Evolutionary conservation across 176 grass and related monocot species (phyloP), one percentile per base, ranked within the genome.

Genomic region (Saccharum officinarum): DNA sequence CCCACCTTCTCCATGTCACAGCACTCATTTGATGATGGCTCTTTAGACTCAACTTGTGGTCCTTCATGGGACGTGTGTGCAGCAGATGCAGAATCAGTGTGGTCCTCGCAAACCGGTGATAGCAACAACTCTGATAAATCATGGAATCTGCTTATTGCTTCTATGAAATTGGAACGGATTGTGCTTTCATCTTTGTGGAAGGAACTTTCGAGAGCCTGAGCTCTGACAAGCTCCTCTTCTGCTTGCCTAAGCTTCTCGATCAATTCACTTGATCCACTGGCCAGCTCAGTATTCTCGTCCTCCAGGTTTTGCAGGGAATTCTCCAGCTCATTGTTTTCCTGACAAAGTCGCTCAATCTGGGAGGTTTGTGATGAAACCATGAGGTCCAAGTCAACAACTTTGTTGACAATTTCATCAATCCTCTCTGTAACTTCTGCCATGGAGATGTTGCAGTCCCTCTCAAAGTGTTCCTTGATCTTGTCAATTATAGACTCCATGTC

Each of bases 391-490:
- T 86, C 82, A 8, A 95, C 89, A 40, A 98, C 93, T 71, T 91
- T 94, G 63, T 92, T 83, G 20, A 98, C 97, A 78, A 98, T 69
- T 41, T 95, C 97, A 34, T 98, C 92, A 14, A 96, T 94, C 44
- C 78, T 91, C 61, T 95, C 97, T 1, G 93, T 91, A 46, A 98
- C 79, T 72, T 98, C 97, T 17, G 84, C 88, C 74, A 91, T 73
- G 20, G 97, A 92, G 47, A 78, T 93, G 73, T 84, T 62, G 34
- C 78, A 87, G 41, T 90, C 91, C 25, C 67, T 94, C 78, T 90
- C 67, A 30, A 95, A 98, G 86, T 96, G 90, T 77, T 89, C 84
- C 86, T 85, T 95, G 78, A 98, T 88, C 90, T 92, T 98, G 62
- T 80, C 71, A 8, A 85, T 71, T 73, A 94, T 80, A 23, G 65